phyloP scores from a whole-genome alignment of 768 basidiomycete genomes.

The Naganishia antarctica region DNA sequence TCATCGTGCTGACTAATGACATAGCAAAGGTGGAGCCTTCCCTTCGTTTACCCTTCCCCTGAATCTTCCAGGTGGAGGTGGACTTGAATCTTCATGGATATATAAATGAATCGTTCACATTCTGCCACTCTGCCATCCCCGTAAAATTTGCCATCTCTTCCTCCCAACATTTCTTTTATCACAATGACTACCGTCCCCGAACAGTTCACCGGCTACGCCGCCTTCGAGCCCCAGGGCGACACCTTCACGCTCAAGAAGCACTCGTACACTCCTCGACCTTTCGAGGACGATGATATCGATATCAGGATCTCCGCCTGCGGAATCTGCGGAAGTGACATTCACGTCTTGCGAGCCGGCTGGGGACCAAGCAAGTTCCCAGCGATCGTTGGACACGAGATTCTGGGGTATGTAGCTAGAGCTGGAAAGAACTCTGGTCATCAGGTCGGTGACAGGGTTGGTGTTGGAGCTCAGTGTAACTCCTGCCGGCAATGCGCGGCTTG shows the following conservation, averaged over 20 bases:
- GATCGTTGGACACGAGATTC: conserved; percentile 57
- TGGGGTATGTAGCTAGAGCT: conserved; percentile 55
- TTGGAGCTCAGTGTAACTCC: conserved; percentile 56
- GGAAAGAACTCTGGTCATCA: conserved; percentile 56
- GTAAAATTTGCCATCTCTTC: too few relatives aligned
- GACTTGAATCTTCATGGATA: background rate
- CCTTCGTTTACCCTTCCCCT: too few relatives aligned
- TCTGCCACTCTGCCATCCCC: too few relatives aligned
- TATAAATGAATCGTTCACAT: too few relatives aligned
- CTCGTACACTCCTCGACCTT: conserved; percentile 30
- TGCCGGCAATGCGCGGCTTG: conserved; percentile 57
- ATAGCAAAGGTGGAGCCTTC: too few relatives aligned
- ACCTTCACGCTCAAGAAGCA: conserved; percentile 29
- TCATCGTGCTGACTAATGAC: too few relatives aligned
- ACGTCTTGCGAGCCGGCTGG: conserved; percentile 53
- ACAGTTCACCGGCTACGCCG: conserved; percentile 29
- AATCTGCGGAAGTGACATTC: conserved; percentile 57
- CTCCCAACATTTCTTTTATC: background rate
- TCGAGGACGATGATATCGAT: conserved; percentile 32
- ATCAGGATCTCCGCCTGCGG: conserved; percentile 34
- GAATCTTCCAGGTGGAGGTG: background rate
- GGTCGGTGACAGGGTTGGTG: conserved; percentile 59
- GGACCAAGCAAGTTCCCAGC: conserved; percentile 36
- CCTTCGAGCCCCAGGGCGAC: conserved; percentile 25
- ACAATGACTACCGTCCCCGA: conserved; percentile 11